Base-by-base conservation (phyloP, 441 rosid species). In the Gossypium gossypioides region DNA sequence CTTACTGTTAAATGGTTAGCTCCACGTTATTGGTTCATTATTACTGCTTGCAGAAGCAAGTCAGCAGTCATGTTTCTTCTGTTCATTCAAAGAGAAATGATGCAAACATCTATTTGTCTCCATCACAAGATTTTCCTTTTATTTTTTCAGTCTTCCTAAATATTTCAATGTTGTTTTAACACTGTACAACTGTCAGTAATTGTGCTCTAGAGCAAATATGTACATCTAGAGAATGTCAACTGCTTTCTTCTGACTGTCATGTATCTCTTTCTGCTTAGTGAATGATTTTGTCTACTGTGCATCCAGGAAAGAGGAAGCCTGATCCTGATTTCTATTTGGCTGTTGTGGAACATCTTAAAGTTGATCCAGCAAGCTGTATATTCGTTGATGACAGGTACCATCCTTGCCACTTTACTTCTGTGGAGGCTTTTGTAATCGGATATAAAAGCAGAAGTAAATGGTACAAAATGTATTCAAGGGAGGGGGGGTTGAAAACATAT, bases 261-360 rank as follows among this genome's bases (percentile, higher is more conserved):
- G 6, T 24, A 13, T 10, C 37, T 48, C 40, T 24, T 65, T 44
- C 34, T 6, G 15, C 37, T 25, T 48, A 15, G 32, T 67, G 19
- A 46, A 24, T 66, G 25, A 34, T 15, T 8, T 3, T 24, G 42
- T 32, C 57, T 69, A 9, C 32, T 1, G 5, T 32, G 12, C 19
- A 6, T 13, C 51, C 79, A 91, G 98, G 98, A 22, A 93, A 87
- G 81, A 90, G 98, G 84, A 91, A 93, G 83, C 98, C 98, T 73
- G 93, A 93, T 78, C 91, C 81, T 71, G 85, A 84, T 56, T 85
- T 85, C 77, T 91, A 84, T 80, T 75, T 79, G 72, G 87, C 88
- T 74, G 95, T 75, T 58, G 76, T 86, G 68, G 72, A 72, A 70
- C 86, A 83, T 75, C 95, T 93, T 37, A 75, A 84, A 63, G 92